These are phyloP conservation scores for Penicillium ochrochloron DNA, from an alignment of 495 filamentous ascomycete species.

Conservation along the genomic window DNA sequence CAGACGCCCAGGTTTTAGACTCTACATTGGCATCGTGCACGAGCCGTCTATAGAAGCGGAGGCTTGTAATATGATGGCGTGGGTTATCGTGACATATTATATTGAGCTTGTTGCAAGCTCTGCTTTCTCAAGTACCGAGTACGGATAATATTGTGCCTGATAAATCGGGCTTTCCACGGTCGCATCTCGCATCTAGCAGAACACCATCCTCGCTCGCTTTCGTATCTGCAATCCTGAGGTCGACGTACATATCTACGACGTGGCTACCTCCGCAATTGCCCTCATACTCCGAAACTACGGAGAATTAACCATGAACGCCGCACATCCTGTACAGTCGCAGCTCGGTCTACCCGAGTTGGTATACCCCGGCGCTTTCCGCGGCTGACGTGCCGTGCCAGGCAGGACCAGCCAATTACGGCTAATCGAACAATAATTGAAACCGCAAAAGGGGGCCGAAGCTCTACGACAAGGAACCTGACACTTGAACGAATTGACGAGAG, in stretches of 20 bases:
- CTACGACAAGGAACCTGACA: not conserved
- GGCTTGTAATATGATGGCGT: not conserved
- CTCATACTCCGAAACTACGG: not conserved
- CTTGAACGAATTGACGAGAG: not conserved
- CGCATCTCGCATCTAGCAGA: not conserved
- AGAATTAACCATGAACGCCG: not conserved
- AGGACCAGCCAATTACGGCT: slow-evolving; percentile 17
- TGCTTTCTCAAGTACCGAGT: not conserved
- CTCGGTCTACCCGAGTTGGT: slow-evolving; percentile 11
- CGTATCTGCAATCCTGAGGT: slow-evolving; percentile 5
- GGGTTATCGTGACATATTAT: not conserved
- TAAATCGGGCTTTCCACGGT: not conserved
- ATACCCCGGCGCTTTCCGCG: slow-evolving; percentile 34
- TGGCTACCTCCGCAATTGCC: not conserved
- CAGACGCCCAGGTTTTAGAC: not conserved
- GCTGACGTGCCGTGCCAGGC: slow-evolving; percentile 16
- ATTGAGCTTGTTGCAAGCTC: not conserved
- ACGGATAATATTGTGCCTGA: not conserved
- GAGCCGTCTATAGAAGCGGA: not conserved
- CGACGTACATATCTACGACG: not conserved
- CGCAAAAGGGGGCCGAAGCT: slow-evolving; percentile 2
- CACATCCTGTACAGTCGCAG: not conserved
- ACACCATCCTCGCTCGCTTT: slow-evolving; percentile 4
- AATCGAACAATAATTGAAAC: slow-evolving; percentile 7
- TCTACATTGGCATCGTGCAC: slow-evolving; percentile 5